Percentiles rank a stretch among this genome's conserved stretches.
Evolutionary conservation across 2,329 filamentous ascomycete genomes (phyloP).

Genomic region (Albophoma yamanashiensis): DNA sequence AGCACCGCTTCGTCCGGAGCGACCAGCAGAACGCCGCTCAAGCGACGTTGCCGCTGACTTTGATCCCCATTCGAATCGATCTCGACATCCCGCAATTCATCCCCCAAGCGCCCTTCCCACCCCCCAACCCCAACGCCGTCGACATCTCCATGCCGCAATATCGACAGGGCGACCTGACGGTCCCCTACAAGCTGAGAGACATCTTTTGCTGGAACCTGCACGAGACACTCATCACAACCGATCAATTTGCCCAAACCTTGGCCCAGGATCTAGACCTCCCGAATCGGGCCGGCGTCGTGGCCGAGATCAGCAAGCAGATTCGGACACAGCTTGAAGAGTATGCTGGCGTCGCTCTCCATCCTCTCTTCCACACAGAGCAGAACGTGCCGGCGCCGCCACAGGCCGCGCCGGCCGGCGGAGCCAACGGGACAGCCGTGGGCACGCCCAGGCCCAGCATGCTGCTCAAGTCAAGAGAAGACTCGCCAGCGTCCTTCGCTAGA

Average conservation of each 20-base stretch:
- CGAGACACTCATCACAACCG: constrained; percentile 85
- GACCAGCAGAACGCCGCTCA: constrained; percentile 53
- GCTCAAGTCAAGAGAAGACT: constrained; percentile 26
- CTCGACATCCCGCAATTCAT: constrained; percentile 76
- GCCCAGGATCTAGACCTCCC: constrained; percentile 92
- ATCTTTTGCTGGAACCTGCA: constrained; percentile 98
- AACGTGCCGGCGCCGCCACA: constrained; percentile 15
- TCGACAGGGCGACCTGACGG: constrained; percentile 65
- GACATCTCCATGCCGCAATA: constrained; percentile 72
- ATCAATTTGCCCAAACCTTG: constrained; percentile 84
- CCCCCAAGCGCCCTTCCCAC: constrained; percentile 53
- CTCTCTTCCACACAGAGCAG: constrained; percentile 64
- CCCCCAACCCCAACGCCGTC: constrained; percentile 49
- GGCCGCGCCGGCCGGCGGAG: constrained; percentile 4
- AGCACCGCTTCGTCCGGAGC: constrained; percentile 44
- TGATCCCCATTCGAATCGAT: constrained; percentile 95
- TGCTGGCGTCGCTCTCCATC: constrained; percentile 85
- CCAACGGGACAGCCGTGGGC: constrained; percentile 10
- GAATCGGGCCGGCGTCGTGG: constrained; percentile 55
- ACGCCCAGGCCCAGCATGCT: constrained; percentile 18
- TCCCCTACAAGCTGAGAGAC: constrained; percentile 82
- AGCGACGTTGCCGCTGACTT: constrained; percentile 71
- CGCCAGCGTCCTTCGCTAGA: constrained; percentile 22
- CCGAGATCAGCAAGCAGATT: constrained; percentile 86
- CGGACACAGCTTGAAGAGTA: constrained; percentile 93